A percentile compares a stretch with the other conserved stretches of the same genome.
These are phyloP conservation scores for Darksidea phi DNA, from an alignment of 495 filamentous ascomycete genomes.

Conservation along the genomic window DNA sequence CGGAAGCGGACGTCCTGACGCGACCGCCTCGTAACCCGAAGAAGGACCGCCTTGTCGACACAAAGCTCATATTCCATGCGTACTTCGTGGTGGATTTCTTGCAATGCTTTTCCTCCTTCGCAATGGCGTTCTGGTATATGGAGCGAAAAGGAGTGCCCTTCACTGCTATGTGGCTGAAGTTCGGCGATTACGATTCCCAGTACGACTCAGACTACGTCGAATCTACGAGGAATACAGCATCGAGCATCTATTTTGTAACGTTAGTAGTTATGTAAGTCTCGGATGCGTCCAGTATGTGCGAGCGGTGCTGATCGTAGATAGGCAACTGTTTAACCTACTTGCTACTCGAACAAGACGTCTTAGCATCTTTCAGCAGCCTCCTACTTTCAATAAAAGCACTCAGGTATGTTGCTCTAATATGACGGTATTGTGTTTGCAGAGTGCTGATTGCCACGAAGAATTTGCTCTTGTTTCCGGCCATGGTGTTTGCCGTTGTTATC, in stretches of 20 bases:
- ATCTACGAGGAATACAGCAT: constrained; percentile 55
- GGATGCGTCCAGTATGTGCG: background rate
- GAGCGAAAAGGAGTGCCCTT: constrained; percentile 60
- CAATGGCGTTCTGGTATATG: constrained; percentile 67
- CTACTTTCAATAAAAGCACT: constrained; percentile 52
- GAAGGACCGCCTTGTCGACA: constrained; percentile 64
- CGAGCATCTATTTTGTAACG: constrained; percentile 71
- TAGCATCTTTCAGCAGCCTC: constrained; percentile 64
- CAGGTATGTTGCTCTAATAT: background rate
- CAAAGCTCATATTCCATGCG: constrained; percentile 60
- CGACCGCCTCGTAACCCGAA: constrained; percentile 59
- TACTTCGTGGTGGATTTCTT: constrained; percentile 64
- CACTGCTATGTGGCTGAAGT: constrained; percentile 58
- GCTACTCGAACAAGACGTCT: constrained; percentile 62
- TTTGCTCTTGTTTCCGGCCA: constrained; percentile 62
- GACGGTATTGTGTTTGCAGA: background rate
- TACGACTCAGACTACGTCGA: constrained; percentile 41
- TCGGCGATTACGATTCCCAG: constrained; percentile 44
- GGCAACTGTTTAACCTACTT: constrained; percentile 71
- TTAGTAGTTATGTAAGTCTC: constrained; percentile 61
- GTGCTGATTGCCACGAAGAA: constrained; percentile 52
- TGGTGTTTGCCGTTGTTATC: constrained; percentile 60
- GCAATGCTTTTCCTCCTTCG: constrained; percentile 59
- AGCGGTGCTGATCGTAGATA: constrained; percentile 29
- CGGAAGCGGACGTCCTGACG: constrained; percentile 66